Conservation (phyloP, 2,329 filamentous ascomycete species). For the Clonostachys solani region DNA sequence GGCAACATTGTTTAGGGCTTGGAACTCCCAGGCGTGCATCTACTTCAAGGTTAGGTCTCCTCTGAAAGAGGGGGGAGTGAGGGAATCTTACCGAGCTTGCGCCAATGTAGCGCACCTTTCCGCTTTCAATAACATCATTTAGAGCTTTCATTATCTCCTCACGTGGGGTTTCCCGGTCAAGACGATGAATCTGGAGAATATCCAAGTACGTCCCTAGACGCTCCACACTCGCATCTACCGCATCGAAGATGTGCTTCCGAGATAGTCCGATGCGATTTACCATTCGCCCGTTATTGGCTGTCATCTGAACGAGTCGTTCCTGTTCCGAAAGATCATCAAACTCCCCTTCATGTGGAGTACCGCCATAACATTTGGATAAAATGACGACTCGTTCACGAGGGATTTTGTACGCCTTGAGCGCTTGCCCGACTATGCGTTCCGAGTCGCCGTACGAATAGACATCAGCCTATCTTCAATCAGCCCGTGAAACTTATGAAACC, state of each 20-base stretch:
- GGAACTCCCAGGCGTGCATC: slow-evolving; percentile 18
- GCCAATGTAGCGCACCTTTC: slow-evolving; percentile 34
- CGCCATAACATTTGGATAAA: too few species aligned
- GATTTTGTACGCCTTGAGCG: too few species aligned
- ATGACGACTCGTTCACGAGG: too few species aligned
- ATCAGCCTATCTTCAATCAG: too few species aligned
- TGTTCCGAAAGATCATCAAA: too few species aligned
- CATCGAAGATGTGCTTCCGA: slow-evolving; percentile 59
- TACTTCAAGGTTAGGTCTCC: slow-evolving; percentile 1
- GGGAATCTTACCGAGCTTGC: slow-evolving; percentile 2
- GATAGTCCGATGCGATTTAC: slow-evolving; percentile 47
- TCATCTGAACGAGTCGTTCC: too few species aligned
- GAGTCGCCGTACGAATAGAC: too few species aligned
- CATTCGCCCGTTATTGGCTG: slow-evolving; percentile 1
- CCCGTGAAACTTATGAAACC: too few species aligned
- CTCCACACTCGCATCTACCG: slow-evolving; percentile 54
- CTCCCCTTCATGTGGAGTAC: too few species aligned
- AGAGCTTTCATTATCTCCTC: slow-evolving; percentile 55
- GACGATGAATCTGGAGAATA: slow-evolving; percentile 57
- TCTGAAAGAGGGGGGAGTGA: too few species aligned
- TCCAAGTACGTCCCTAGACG: slow-evolving; percentile 50
- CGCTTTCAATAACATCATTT: slow-evolving; percentile 50
- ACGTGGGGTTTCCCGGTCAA: slow-evolving; percentile 39
- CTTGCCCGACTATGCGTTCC: too few species aligned
- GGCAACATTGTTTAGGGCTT: neutral